Conservation (phyloP, 495 filamentous ascomycete genomes). For the Neurospora discreta region DNA sequence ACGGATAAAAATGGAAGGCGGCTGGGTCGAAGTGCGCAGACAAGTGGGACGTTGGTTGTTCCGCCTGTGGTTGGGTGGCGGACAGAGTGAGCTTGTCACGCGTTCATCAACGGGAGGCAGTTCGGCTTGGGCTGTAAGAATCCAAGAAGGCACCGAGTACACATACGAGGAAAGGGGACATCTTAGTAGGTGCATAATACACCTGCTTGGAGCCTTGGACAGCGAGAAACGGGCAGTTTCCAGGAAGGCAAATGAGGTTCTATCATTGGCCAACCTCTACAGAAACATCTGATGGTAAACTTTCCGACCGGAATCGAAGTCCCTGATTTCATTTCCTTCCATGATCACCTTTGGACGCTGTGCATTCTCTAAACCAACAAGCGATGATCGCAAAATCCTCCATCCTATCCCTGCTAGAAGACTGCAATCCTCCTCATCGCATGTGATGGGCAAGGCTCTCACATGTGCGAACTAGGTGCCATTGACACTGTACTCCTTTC, state of each 20-base stretch:
- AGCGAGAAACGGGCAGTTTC: background rate
- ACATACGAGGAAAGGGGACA: background rate
- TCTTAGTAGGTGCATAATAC: background rate
- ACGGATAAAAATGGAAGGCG: constrained; percentile 17
- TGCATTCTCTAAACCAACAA: background rate
- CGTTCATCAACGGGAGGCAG: background rate
- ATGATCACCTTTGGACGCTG: background rate
- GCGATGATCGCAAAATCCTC: background rate
- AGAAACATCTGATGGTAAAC: background rate
- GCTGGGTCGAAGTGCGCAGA: constrained; percentile 1
- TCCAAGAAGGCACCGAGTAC: background rate
- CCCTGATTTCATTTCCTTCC: background rate
- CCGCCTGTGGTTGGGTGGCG: constrained; percentile 4
- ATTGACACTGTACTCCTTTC: background rate
- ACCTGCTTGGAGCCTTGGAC: background rate
- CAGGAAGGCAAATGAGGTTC: background rate
- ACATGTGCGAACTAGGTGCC: background rate
- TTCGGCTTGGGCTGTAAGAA: background rate
- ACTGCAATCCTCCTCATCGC: background rate
- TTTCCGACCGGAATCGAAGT: background rate
- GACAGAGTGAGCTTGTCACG: background rate
- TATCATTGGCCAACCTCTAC: background rate
- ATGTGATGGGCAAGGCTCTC: background rate
- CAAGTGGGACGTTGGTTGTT: constrained; percentile 5
- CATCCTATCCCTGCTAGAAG: background rate